phyloP scores from a whole-genome alignment of 1,284 basidiomycete genomes.

The Leccinum ponderosum region DNA sequence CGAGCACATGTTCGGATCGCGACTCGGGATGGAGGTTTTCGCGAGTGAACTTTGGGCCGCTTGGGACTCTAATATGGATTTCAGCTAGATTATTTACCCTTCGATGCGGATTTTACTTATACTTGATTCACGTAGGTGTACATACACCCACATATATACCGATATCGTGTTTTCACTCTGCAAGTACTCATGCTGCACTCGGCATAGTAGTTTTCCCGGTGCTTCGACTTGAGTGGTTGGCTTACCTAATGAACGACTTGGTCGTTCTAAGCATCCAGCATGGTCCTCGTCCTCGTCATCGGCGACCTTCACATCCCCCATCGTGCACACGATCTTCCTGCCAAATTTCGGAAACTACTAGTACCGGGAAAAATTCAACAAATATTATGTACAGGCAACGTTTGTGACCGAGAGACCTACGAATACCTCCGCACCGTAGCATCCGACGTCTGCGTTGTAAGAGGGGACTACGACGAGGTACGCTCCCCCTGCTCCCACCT shows the following conservation, averaged over 20 bases:
- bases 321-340: constrained; percentile 85
- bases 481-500: constrained; percentile 15
- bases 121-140: constrained; percentile 1
- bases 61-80: constrained; percentile 4
- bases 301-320: constrained; percentile 95
- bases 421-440: constrained; percentile 97
- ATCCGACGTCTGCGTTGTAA: constrained; percentile 91
- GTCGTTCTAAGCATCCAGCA: constrained; percentile 22
- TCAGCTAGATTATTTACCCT: neutral
- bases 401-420: constrained; percentile 96
- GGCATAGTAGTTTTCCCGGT: neutral
- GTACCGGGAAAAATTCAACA: constrained; percentile 98
- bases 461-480: constrained; percentile 96
- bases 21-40: constrained; percentile 2
- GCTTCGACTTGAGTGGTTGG: neutral
- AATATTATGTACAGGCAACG: constrained; percentile 96
- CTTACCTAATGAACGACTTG: constrained; percentile 27
- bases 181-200: neutral
- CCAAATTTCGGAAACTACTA: constrained; percentile 96
- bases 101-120: neutral
- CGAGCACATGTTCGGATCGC: constrained; percentile 7
- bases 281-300: constrained; percentile 89
- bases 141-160: no score
- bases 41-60: constrained; percentile 1
- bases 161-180: neutral